Evolutionary conservation across 805 yeast species (phyloP), one percentile per base, ranked within the genome.

Genomic region (Saccharomyces mikatae): DNA sequence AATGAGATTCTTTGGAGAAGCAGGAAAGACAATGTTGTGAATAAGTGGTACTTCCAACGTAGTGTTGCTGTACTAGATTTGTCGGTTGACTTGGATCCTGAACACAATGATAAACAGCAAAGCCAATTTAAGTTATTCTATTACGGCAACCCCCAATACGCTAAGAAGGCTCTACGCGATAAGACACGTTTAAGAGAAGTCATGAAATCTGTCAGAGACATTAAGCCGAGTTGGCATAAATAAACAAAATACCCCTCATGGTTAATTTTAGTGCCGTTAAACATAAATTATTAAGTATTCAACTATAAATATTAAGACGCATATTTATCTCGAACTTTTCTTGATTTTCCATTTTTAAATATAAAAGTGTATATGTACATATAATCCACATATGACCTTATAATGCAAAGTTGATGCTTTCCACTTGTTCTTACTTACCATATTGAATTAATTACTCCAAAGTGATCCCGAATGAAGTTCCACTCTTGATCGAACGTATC

Each of bases 21-120:
- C 1, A 75, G 96, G 48, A 79, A 79, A 55, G 80, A 73, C 53
- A 94, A 94, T 68, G 96, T 97, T 0, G 97, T 94, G 6, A 94
- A 94, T 73, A 90, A 90, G 65, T 94, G 99, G 99, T 92, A 92
- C 67, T 94, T 92, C 70, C 97, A 94, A 65, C 76, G 99, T 58
- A 85, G 96, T 46, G 73, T 77, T 17, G 96, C 96, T 0, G 83
- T 85, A 28, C 65, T 83, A 29, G 75, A 77, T 51, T 64, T 84
- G 17, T 71, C 74, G 1, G 71, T 49, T 51, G 65, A 50, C 66
- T 77, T 76, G 14, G 55, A 61, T 46, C 60, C 63, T 3, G 60
- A 61, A 29, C 60, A 63, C 9, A 60, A 48, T 6, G 63, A 65
- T n/a, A 62, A 63, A 10, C 55, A 54, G 28, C 56, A 58, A 3